Evolutionary conservation across 805 yeast genomes (phyloP), one percentile per base, ranked within the genome.

Genomic region (Kodamaea fukazawae): DNA sequence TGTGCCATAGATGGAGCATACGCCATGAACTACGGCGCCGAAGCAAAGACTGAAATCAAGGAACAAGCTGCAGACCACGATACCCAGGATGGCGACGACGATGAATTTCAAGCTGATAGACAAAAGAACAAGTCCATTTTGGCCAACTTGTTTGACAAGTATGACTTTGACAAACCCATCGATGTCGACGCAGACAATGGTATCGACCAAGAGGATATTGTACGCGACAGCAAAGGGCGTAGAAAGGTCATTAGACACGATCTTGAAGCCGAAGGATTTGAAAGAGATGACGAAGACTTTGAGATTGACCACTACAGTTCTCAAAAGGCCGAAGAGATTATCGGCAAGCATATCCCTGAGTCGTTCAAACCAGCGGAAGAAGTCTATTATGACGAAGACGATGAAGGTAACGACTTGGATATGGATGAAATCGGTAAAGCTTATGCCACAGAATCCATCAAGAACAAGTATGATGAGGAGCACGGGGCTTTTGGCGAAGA

Each of bases 321-420:
- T 9, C 12, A 34, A 7, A 20, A 38, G 30, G 53, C 48, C 3
- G 37, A 38, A 6, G 32, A 41, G 14, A 43, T 51, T n/a, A 38
- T 56, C 9, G 44, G 46, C 11, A 31, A 43, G 15, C 38, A 45
- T 18, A 8, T 11, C 33, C 4, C 13, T 5, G 36, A 30, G 10
- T 13, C 28, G 7, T 57, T 54, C 30, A 50, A 50, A 31, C 63
- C 67, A 3, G 38, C 44, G 6, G 63, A 54, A 18, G 63, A 60
- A 35, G 53, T 54, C 3, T 61, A 65, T 41, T 67, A 57, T 36
- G 63, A 60, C 32, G 73, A 67, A 46, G 58, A 58, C 41, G 72
- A 67, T 42, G 69, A 63, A 41, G 72, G 71, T 1, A 66, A 68
- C 42, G 71, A 66, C 14, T 34, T 66, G 30, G 72, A 65, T 33